These are phyloP conservation scores for Nicotiana paniculata DNA, from an alignment of 257 asterid genomes.

Conservation along the genomic window DNA sequence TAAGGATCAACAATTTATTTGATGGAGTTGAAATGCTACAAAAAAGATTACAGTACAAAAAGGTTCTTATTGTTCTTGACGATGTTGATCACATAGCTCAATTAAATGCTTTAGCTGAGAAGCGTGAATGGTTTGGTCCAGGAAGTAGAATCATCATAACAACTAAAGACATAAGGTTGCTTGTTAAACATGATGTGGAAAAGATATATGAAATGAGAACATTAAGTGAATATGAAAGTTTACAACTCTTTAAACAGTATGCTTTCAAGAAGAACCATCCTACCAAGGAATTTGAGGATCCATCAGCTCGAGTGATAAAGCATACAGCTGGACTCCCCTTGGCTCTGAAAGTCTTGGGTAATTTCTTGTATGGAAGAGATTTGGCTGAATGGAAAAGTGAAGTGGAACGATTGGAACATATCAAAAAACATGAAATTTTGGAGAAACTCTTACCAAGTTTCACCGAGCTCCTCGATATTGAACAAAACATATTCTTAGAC, in stretches of 20 bases:
- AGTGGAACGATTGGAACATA: background rate
- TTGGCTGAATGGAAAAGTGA: background rate
- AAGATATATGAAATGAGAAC: background rate
- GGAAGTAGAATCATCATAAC: constrained; percentile 14
- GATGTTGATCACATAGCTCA: background rate
- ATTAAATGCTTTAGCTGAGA: background rate
- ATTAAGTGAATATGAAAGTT: background rate
- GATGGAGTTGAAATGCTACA: background rate
- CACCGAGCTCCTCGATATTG: background rate
- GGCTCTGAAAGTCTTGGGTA: constrained; percentile 3
- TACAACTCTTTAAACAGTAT: background rate
- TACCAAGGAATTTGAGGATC: background rate
- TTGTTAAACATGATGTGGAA: background rate
- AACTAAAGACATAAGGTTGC: constrained; percentile 4
- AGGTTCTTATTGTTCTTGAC: constrained; percentile 1
- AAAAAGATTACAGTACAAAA: background rate
- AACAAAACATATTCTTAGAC: background rate
- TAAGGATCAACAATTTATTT: background rate
- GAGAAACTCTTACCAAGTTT: background rate
- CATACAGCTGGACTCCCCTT: constrained; percentile 13
- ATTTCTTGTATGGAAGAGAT: background rate
- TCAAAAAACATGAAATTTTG: constrained; percentile 2
- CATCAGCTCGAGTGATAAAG: background rate
- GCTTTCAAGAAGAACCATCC: constrained; percentile 3
- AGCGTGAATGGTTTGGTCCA: constrained; percentile 3